phyloP scores from a whole-genome alignment of 2,329 filamentous ascomycete species.

The Neophaeococcomyces mojaviensis region DNA sequence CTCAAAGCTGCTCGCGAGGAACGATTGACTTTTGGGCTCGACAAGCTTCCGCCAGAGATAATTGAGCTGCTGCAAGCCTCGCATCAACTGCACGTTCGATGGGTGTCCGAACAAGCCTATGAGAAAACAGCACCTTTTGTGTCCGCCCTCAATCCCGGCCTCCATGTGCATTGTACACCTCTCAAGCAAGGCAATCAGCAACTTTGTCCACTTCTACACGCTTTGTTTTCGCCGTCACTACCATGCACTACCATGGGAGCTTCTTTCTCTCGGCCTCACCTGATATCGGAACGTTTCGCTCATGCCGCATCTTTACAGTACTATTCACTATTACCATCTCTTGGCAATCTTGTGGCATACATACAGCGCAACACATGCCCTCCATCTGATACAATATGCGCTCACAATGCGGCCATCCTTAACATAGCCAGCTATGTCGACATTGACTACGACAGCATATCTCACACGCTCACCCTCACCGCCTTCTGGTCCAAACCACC shows the following conservation, averaged over 20 bases:
- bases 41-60: constrained; percentile 66
- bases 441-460: constrained; percentile 66
- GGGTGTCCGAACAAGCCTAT: constrained; percentile 57
- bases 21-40: constrained; percentile 62
- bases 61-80: constrained; percentile 51
- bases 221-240: constrained; percentile 47
- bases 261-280: constrained; percentile 55
- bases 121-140: constrained; percentile 60
- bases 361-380: constrained; percentile 48
- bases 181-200: constrained; percentile 9
- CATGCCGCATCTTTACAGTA: constrained; percentile 62
- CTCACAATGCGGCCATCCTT: constrained; percentile 39
- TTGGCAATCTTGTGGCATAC: constrained; percentile 50
- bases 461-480: constrained; percentile 57
- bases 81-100: constrained; percentile 70
- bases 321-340: constrained; percentile 55
- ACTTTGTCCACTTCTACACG: constrained; percentile 54
- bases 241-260: constrained; percentile 49
- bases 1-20: constrained; percentile 69
- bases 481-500: constrained; percentile 49
- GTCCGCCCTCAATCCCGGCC: constrained; percentile 67
- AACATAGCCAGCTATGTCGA: constrained; percentile 59
- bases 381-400: constrained; percentile 43
- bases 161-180: constrained; percentile 74
- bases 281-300: constrained; percentile 52